These are phyloP conservation scores for Trapa bicornis DNA, from an alignment of 345 rosid species.

Conservation along the genomic window DNA sequence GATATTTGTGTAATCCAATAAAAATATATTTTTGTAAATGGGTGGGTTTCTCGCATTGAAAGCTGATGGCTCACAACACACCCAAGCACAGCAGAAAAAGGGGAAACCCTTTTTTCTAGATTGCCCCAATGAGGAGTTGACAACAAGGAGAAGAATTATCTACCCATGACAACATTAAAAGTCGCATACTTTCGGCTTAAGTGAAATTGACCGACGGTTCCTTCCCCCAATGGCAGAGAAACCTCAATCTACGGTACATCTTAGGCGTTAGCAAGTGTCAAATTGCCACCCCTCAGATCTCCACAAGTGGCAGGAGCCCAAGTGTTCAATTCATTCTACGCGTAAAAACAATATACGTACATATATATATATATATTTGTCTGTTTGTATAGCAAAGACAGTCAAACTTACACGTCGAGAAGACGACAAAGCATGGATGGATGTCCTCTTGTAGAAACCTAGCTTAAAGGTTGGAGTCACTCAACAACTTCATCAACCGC, in stretches of 20 bases:
- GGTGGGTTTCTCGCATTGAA: neutral
- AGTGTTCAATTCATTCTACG: slow-evolving; percentile 6
- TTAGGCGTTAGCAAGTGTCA: neutral
- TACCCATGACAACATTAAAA: slow-evolving; percentile 17
- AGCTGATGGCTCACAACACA: slow-evolving; percentile 1
- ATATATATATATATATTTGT: neutral
- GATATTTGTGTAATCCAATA: too few species aligned
- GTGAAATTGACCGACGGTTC: too few species aligned
- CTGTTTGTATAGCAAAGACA: neutral
- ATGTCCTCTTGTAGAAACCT: neutral
- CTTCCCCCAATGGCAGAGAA: too few species aligned
- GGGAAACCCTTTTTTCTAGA: neutral
- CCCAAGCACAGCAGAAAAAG: neutral
- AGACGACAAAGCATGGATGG: neutral
- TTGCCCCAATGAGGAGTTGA: slow-evolving; percentile 8
- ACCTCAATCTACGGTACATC: neutral
- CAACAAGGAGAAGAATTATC: slow-evolving; percentile 3
- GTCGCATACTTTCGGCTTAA: neutral
- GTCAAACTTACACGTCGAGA: too few species aligned
- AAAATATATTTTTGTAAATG: too few species aligned
- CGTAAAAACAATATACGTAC: slow-evolving; percentile 3
- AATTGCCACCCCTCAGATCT: neutral
- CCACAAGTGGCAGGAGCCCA: slow-evolving; percentile 2
- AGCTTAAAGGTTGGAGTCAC: neutral
- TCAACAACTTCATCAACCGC: neutral